These are phyloP conservation scores for Cardiospermum halicacabum DNA, from an alignment of 345 rosid genomes.

Conservation along the genomic window DNA sequence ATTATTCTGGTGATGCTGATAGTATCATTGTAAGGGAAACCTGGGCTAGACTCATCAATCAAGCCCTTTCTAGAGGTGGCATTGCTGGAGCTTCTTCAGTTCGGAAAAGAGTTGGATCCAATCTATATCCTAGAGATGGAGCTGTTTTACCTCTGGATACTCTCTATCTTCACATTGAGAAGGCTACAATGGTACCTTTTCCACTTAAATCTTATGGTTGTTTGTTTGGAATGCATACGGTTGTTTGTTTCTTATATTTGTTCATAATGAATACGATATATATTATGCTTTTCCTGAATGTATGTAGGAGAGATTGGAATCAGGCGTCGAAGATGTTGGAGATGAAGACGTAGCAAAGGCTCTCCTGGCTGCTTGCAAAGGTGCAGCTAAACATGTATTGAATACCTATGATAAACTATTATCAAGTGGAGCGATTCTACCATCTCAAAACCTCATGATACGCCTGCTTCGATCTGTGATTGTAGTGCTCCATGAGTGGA, in stretches of 20 bases:
- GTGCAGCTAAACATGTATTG: constrained; percentile 81
- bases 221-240: no score
- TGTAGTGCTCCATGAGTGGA: constrained; percentile 86
- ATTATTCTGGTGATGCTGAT: constrained; percentile 87
- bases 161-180: constrained; percentile 92
- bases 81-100: constrained; percentile 95
- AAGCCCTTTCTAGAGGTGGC: constrained; percentile 86
- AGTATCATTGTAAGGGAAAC: constrained; percentile 90
- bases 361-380: constrained; percentile 90
- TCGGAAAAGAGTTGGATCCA: constrained; percentile 82
- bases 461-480: constrained; percentile 78
- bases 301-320: constrained; percentile 76
- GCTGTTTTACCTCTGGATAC: constrained; percentile 78
- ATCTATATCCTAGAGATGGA: constrained; percentile 89
- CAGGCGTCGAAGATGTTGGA: constrained; percentile 61
- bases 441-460: constrained; percentile 74
- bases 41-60: constrained; percentile 90
- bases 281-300: neutral
- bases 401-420: constrained; percentile 78
- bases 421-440: constrained; percentile 72
- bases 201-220: no score
- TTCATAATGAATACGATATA: neutral
- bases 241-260: neutral
- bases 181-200: constrained; percentile 74
- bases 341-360: constrained; percentile 90